phyloP scores from a whole-genome alignment of 768 basidiomycete genomes.

The Boletus reticulatus region DNA sequence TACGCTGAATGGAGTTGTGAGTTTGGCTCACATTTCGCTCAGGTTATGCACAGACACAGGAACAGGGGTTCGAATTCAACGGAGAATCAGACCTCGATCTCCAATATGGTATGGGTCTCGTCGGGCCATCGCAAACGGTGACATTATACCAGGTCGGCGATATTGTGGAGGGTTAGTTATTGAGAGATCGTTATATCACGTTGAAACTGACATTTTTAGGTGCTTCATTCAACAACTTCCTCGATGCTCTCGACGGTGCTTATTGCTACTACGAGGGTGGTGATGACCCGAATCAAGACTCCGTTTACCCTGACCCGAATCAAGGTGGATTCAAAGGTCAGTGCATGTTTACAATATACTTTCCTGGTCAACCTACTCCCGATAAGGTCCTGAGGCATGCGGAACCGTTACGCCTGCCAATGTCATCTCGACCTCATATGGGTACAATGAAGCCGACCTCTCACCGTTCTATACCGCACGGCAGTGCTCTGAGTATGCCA shows the following conservation, averaged over 20 bases:
- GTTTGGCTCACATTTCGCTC: not conserved
- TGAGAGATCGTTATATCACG: not conserved
- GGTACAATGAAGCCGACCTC: slow-evolving; percentile 35
- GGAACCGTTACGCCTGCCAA: slow-evolving; percentile 35
- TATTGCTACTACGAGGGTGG: slow-evolving; percentile 37
- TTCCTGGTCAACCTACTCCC: too few species aligned
- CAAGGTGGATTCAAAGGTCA: slow-evolving; percentile 21
- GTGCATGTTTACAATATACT: not conserved
- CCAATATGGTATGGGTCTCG: slow-evolving; percentile 18
- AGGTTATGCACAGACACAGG: slow-evolving; percentile 31
- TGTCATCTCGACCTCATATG: slow-evolving; percentile 43
- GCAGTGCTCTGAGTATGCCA: slow-evolving; percentile 46
- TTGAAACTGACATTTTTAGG: slow-evolving; percentile 6
- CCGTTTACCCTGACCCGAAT: slow-evolving; percentile 23
- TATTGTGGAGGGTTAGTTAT: too few species aligned
- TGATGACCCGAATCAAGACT: slow-evolving; percentile 30
- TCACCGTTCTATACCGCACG: slow-evolving; percentile 37
- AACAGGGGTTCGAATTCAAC: slow-evolving; percentile 2
- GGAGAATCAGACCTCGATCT: slow-evolving; percentile 32
- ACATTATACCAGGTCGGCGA: slow-evolving; percentile 36
- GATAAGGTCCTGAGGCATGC: slow-evolving; percentile 34
- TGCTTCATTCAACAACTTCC: slow-evolving; percentile 34
- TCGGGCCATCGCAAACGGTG: slow-evolving; percentile 17
- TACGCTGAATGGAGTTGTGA: not conserved
- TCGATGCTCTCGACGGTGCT: slow-evolving; percentile 34